A percentile compares a stretch with the other conserved stretches of the same genome.
Evolutionary conservation across 139 green algal genomes (phyloP).

Genomic region (Chlorella sp.): DNA sequence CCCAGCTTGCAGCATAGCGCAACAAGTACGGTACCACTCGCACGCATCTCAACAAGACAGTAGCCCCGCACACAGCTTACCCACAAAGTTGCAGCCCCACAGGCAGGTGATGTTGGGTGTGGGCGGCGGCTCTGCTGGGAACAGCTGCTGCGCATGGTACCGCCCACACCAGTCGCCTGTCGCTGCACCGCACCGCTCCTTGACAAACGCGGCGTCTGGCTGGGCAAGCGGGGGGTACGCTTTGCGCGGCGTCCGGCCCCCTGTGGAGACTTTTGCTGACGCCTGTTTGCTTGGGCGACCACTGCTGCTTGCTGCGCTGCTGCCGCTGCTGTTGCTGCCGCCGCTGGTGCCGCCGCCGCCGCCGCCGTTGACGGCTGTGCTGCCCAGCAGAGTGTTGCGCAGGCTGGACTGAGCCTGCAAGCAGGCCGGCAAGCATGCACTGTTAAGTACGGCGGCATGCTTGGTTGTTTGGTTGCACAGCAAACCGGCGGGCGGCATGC

Average conservation of each 20-base stretch:
- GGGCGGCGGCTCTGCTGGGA: neutral
- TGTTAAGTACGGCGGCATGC: too few relatives aligned
- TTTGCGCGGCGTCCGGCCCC: neutral
- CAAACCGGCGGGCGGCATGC: too few relatives aligned
- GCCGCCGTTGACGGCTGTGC: neutral
- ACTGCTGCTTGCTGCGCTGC: neutral
- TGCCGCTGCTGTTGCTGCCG: neutral
- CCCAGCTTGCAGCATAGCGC: too few relatives aligned
- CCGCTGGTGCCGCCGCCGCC: neutral
- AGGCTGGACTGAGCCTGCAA: neutral
- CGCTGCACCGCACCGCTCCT: neutral
- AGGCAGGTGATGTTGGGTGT: neutral
- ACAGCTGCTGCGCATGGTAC: neutral
- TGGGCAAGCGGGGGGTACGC: neutral
- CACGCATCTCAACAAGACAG: too few relatives aligned
- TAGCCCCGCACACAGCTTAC: too few relatives aligned
- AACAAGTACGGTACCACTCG: too few relatives aligned
- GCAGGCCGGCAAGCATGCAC: neutral
- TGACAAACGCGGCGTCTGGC: neutral
- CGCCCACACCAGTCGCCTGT: slow-evolving; percentile 26
- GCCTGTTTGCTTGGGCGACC: too few relatives aligned
- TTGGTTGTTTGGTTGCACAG: too few relatives aligned
- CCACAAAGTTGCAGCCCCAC: slow-evolving; percentile 27
- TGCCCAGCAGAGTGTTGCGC: too few relatives aligned
- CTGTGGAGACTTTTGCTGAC: too few relatives aligned